Evolutionary conservation across 306 rosid species (phyloP), one percentile per base, ranked within the genome.

Genomic region (Inga leiocalycina): DNA sequence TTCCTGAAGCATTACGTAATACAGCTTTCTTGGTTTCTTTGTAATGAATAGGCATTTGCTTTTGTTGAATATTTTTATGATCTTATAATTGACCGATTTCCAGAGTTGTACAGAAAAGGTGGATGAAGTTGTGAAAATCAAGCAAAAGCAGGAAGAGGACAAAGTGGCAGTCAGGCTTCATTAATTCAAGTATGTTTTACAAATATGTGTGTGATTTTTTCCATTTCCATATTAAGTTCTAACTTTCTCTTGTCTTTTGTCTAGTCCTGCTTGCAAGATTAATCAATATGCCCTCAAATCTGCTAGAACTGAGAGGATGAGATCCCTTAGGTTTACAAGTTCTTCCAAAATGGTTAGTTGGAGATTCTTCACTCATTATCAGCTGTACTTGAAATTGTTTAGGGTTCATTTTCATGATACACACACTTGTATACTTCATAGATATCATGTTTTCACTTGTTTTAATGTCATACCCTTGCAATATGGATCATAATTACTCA

Each of bases 61-160:
- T 22, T 12, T 76, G 0, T 10, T 59, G 3, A 62, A 20, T 30
- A 52, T 17, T 39, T 20, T 30, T 46, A 1, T 15, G 76, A 15
- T 73, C 80, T 76, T 74, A 65, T 71, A 67, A 30, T 80, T 84
- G 34, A 46, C 69, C n/a, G 15, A 82, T 49, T 69, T 90, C 27
- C 27, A 24, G 98, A 64, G 74, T 84, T 24, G 35, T 52, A 72
- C 71, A 7, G 94, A 79, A 54, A 92, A 90, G 90, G 91, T 92
- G 88, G 93, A 90, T 22, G 79, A 78, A 64, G 69, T 92, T 82
- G 91, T 85, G 52, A 87, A 78, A 83, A 86, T 89, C 30, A 95
- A 93, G 85, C 86, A 88, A 81, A 92, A 88, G 89, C 98, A 93
- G 87, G 98, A 92, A 16, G 89, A 89, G 83, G 97, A 92, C 84